Percentiles rank a stretch among this genome's conserved stretches.
phyloP scores from a whole-genome alignment of 2,329 filamentous ascomycete genomes.

The Talaromyces sp. region DNA sequence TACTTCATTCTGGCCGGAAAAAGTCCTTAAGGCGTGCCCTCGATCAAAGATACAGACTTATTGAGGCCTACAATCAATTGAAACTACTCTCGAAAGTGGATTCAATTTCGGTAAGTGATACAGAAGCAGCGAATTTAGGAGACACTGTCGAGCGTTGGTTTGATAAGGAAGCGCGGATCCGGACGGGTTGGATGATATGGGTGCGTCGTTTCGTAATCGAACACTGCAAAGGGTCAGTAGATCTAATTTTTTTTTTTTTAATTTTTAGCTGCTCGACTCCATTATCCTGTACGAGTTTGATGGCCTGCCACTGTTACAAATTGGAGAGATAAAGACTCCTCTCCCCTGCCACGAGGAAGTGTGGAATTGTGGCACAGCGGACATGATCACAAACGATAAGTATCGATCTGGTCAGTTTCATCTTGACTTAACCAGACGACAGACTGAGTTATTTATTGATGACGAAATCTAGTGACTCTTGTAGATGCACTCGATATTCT shows the following conservation, averaged over 20 bases:
- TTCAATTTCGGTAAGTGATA: neutral
- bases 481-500: neutral
- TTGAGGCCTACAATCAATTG: neutral
- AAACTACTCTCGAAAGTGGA: neutral
- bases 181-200: neutral
- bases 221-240: neutral
- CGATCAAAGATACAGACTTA: neutral
- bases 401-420: neutral
- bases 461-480: neutral
- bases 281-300: neutral
- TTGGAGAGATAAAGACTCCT: neutral
- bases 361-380: neutral
- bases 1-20: neutral
- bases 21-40: neutral
- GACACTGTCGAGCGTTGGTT: neutral
- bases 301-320: neutral
- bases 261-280: neutral
- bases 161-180: neutral
- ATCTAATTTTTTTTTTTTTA: too few relatives aligned
- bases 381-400: neutral
- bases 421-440: neutral
- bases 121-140: neutral
- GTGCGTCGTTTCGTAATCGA: neutral
- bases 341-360: neutral
- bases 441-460: neutral